These are phyloP conservation scores for Ophiostoma montium DNA, from an alignment of 2,329 filamentous ascomycete species.

Conservation along the genomic window DNA sequence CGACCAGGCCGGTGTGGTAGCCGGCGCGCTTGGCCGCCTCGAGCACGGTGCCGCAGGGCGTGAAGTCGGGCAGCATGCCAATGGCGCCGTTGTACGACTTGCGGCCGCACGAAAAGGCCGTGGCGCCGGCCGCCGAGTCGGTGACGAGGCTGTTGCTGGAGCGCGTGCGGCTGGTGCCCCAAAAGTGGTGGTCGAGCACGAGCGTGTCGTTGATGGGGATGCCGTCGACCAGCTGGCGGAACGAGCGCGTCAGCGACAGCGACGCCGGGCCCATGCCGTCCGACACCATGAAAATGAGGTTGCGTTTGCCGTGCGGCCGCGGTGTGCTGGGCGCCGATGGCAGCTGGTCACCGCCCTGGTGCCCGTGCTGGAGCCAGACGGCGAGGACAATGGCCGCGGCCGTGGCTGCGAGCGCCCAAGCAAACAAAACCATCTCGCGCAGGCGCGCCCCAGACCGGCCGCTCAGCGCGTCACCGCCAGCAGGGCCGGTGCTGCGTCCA, in stretches of 20 bases:
- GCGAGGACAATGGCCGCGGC: conserved; percentile 65
- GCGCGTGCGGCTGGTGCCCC: conserved; percentile 77
- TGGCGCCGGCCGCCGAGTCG: conserved; percentile 92
- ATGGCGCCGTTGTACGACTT: conserved; percentile 99
- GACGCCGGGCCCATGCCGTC: conserved; percentile 97
- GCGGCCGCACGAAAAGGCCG: conserved; percentile 79
- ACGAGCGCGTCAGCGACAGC: conserved; percentile 73
- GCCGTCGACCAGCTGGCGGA: conserved; percentile 60
- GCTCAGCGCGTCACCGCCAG: neutral
- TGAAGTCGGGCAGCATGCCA: conserved; percentile 68
- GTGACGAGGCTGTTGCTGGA: conserved; percentile 78
- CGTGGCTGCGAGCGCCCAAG: conserved; percentile 73
- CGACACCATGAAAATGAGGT: conserved; percentile 97
- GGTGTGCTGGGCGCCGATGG: conserved; percentile 1
- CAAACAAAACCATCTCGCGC: conserved; percentile 62
- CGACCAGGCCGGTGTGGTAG: conserved; percentile 84
- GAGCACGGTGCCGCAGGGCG: conserved; percentile 79
- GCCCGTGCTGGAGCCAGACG: conserved; percentile 61
- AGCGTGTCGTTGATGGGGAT: conserved; percentile 65
- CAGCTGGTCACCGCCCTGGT: conserved; percentile 28
- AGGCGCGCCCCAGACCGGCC: conserved; percentile 25
- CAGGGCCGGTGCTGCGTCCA: neutral
- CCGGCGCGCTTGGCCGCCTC: conserved; percentile 88
- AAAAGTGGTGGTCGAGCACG: conserved; percentile 72
- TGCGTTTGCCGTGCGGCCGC: conserved; percentile 55